phyloP scores from a whole-genome alignment of 2,329 filamentous ascomycete species.

The Zasmidium angulare region DNA sequence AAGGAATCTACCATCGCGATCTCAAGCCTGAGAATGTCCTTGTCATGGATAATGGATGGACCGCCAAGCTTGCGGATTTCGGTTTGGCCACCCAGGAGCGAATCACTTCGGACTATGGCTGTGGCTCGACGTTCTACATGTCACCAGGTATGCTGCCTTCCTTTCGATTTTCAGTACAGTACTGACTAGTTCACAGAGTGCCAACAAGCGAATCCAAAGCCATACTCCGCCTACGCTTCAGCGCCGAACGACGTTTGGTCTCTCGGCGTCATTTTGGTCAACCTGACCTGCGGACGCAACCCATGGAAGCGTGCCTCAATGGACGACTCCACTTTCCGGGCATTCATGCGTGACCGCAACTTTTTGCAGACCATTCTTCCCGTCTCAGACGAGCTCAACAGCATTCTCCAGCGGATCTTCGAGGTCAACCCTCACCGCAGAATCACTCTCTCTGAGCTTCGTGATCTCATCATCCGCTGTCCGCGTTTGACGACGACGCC shows the following conservation, averaged over 20 bases:
- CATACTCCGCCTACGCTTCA: slow-evolving; percentile 77
- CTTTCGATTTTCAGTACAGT: neutral
- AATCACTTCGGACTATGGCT: slow-evolving; percentile 90
- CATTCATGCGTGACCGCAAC: slow-evolving; percentile 78
- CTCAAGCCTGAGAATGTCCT: slow-evolving; percentile 98
- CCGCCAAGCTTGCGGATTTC: slow-evolving; percentile 96
- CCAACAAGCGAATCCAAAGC: slow-evolving; percentile 71
- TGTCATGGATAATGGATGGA: slow-evolving; percentile 82
- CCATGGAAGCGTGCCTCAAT: slow-evolving; percentile 96
- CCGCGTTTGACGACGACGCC: slow-evolving; percentile 68
- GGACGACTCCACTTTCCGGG: slow-evolving; percentile 92
- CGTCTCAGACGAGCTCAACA: slow-evolving; percentile 83
- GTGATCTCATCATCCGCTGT: slow-evolving; percentile 73
- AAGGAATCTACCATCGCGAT: slow-evolving; percentile 95
- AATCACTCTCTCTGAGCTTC: slow-evolving; percentile 78
- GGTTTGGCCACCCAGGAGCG: slow-evolving; percentile 85
- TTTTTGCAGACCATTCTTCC: slow-evolving; percentile 94
- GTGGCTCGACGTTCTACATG: slow-evolving; percentile 99
- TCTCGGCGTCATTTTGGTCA: slow-evolving; percentile 95
- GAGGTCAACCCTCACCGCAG: slow-evolving; percentile 79
- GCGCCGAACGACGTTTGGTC: slow-evolving; percentile 97
- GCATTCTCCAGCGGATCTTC: slow-evolving; percentile 84
- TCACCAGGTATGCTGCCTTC: slow-evolving; percentile 72
- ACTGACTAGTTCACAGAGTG: slow-evolving; percentile 66
- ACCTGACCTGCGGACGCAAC: slow-evolving; percentile 95